These are phyloP conservation scores for Metschnikowia colocasiae DNA, from an alignment of 805 yeast species.

Conservation along the genomic window DNA sequence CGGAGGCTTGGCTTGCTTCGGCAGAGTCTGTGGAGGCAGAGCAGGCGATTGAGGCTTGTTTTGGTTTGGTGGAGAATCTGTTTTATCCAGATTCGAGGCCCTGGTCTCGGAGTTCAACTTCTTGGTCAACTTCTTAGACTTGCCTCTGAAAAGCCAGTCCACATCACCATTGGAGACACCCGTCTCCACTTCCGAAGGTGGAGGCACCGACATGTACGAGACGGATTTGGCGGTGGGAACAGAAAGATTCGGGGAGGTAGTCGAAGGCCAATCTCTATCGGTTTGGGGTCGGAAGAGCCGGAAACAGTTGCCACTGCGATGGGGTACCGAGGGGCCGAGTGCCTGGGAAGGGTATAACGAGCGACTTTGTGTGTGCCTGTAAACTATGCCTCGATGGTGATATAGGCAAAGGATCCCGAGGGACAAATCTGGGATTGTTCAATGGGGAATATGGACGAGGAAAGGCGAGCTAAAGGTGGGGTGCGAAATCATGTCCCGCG, in stretches of 20 bases:
- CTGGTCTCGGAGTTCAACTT: constrained; percentile 27
- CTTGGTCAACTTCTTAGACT: constrained; percentile 53
- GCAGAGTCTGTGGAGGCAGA: neutral
- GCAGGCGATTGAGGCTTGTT: neutral
- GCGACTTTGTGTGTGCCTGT: neutral
- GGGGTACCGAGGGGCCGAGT: too few relatives aligned
- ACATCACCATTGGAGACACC: constrained; percentile 74
- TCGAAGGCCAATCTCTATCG: neutral
- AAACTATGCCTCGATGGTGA: too few relatives aligned
- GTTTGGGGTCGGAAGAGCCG: neutral
- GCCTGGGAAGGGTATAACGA: neutral
- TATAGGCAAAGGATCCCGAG: too few relatives aligned
- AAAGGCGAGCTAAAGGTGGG: neutral
- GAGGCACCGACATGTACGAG: constrained; percentile 11
- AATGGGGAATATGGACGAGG: too few relatives aligned
- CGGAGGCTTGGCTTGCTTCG: neutral
- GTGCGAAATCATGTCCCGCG: constrained; percentile 3
- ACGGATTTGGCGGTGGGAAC: neutral
- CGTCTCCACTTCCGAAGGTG: constrained; percentile 26
- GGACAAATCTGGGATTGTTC: too few relatives aligned
- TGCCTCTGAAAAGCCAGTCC: constrained; percentile 83
- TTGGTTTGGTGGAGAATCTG: neutral
- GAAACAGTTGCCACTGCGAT: neutral
- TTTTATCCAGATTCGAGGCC: constrained; percentile 7
- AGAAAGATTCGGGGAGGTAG: neutral